Conservation (phyloP, 2,329 filamentous ascomycete species). For the Emmonsiellopsis sp. region DNA sequence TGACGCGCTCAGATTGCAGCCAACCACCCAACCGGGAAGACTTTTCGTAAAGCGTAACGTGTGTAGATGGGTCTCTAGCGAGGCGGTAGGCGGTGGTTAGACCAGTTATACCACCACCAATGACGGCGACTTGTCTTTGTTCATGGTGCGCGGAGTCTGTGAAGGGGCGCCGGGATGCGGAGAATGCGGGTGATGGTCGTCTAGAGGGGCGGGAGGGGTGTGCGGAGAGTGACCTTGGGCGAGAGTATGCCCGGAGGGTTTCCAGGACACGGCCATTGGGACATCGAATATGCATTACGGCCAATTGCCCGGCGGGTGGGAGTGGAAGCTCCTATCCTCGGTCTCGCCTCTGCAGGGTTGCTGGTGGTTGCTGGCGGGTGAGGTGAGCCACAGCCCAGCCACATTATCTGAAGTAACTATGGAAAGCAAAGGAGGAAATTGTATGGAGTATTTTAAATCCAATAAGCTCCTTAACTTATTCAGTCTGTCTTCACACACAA, state of each 20-base stretch:
- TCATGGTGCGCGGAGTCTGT: not conserved
- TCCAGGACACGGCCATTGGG: slow-evolving; percentile 1
- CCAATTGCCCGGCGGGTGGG: not conserved
- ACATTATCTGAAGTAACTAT: no score
- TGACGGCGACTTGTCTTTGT: slow-evolving; percentile 41
- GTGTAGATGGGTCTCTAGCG: slow-evolving; percentile 55
- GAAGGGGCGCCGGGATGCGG: not conserved
- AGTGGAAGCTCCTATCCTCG: no score
- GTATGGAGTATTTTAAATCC: no score
- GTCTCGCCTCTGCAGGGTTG: no score
- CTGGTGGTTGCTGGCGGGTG: no score
- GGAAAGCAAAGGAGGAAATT: no score
- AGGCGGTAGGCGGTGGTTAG: slow-evolving; percentile 71
- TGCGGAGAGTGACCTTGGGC: not conserved
- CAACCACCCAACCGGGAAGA: slow-evolving; percentile 67
- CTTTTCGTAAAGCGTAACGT: slow-evolving; percentile 75
- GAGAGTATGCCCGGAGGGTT: slow-evolving; percentile 4
- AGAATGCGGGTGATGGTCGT: not conserved
- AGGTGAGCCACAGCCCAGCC: no score
- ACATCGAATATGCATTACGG: slow-evolving; percentile 7
- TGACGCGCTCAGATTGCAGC: slow-evolving; percentile 59
- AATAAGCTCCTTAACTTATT: no score
- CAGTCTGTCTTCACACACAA: no score
- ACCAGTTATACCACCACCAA: slow-evolving; percentile 78
- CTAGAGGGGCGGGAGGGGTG: not conserved